Percentiles rank a stretch among this genome's conserved stretches.
phyloP scores from a whole-genome alignment of 768 basidiomycete species.

The Postia placenta region DNA sequence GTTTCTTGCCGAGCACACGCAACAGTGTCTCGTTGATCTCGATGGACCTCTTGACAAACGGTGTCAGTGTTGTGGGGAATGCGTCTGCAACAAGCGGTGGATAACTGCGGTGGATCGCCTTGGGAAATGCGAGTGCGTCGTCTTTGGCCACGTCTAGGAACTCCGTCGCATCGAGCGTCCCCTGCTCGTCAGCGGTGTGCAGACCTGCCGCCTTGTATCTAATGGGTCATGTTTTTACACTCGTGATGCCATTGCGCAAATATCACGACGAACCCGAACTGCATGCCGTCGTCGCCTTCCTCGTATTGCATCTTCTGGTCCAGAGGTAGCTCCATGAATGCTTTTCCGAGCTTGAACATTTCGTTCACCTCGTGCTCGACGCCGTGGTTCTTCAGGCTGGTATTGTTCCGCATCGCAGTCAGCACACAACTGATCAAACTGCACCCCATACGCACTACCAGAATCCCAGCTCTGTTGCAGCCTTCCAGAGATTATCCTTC shows the following conservation, averaged over 20 bases:
- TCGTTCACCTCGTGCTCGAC: slow-evolving; percentile 26
- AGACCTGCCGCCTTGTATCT: slow-evolving; percentile 26
- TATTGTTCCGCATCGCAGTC: not conserved
- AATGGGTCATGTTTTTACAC: not conserved
- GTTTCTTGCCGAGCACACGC: slow-evolving; percentile 16
- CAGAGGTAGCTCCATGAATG: slow-evolving; percentile 31
- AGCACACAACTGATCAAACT: not conserved
- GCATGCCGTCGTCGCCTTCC: slow-evolving; percentile 33
- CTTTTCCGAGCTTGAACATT: slow-evolving; percentile 35
- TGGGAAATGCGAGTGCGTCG: slow-evolving; percentile 26
- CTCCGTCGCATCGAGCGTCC: slow-evolving; percentile 24
- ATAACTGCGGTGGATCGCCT: slow-evolving; percentile 21
- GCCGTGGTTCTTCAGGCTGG: slow-evolving; percentile 38
- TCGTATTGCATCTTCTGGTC: slow-evolving; percentile 37
- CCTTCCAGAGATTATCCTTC: slow-evolving; percentile 39
- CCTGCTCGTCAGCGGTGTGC: slow-evolving; percentile 25
- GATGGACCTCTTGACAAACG: slow-evolving; percentile 20
- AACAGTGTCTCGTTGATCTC: slow-evolving; percentile 18
- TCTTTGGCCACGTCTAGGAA: slow-evolving; percentile 30
- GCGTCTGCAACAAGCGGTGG: slow-evolving; percentile 17
- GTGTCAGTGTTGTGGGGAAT: slow-evolving; percentile 13
- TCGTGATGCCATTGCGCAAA: too few relatives aligned
- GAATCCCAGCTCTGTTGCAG: slow-evolving; percentile 45
- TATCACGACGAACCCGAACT: slow-evolving; percentile 25
- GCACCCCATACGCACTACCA: slow-evolving; percentile 36